phyloP scores from a whole-genome alignment of 257 asterid genomes.

The Capsicum pubescens region DNA sequence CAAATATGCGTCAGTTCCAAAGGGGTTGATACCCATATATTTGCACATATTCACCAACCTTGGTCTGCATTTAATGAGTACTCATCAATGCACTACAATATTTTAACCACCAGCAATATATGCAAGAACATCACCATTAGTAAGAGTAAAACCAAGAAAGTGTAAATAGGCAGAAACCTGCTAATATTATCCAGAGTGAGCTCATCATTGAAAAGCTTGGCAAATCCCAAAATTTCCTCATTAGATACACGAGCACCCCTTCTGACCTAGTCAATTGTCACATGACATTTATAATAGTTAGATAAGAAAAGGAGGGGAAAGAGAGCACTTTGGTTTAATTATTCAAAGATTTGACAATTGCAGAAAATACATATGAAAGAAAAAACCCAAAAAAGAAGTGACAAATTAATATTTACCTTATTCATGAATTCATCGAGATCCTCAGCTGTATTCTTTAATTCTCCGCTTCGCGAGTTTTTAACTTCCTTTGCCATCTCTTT shows the following conservation, averaged over 20 bases:
- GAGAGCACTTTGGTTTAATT: neutral
- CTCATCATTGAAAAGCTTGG: constrained; percentile 93
- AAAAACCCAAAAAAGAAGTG: neutral
- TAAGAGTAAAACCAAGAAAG: constrained; percentile 13
- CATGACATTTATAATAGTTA: neutral
- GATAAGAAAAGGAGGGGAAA: constrained; percentile 3
- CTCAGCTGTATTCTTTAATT: constrained; percentile 85
- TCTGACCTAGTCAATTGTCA: constrained; percentile 59
- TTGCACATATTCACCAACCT: constrained; percentile 95
- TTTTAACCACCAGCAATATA: constrained; percentile 3
- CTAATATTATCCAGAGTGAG: constrained; percentile 91
- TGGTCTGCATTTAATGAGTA: constrained; percentile 54
- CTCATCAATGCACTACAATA: neutral
- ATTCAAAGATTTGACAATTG: neutral
- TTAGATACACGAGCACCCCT: constrained; percentile 80
- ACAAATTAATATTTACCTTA: constrained; percentile 46
- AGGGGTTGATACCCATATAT: constrained; percentile 86
- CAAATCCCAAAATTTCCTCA: constrained; percentile 89
- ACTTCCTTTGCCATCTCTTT: constrained; percentile 94
- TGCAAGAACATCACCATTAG: constrained; percentile 32
- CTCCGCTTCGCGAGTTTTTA: constrained; percentile 81
- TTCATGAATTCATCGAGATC: constrained; percentile 83
- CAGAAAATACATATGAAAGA: constrained; percentile 8
- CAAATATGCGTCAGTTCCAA: constrained; percentile 87
- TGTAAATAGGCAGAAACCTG: constrained; percentile 54